Evolutionary conservation across 495 filamentous ascomycete genomes (phyloP).

Genomic region (Xylaria longipes): DNA sequence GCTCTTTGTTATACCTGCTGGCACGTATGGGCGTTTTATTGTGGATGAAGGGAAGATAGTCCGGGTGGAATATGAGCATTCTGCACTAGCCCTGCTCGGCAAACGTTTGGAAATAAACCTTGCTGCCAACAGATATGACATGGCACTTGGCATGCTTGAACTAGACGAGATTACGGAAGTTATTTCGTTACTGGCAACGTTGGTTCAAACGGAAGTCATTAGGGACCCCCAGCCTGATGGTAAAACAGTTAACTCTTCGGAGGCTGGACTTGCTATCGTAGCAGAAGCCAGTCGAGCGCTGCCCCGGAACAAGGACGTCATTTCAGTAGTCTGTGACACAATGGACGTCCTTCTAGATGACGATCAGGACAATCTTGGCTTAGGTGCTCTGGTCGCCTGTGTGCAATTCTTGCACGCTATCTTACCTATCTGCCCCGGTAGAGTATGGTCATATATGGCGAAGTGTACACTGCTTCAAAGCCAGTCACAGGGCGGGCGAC

Average conservation of each 20-base stretch:
- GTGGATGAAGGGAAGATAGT: constrained; percentile 62
- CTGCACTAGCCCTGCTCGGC: constrained; percentile 77
- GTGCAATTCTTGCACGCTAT: constrained; percentile 78
- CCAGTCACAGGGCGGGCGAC: constrained; percentile 72
- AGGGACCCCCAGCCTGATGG: constrained; percentile 33
- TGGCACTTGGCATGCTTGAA: constrained; percentile 41
- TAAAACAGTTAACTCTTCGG: constrained; percentile 33
- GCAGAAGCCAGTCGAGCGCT: constrained; percentile 77
- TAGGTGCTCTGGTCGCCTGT: constrained; percentile 73
- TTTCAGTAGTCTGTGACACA: constrained; percentile 80
- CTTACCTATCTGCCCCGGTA: constrained; percentile 71
- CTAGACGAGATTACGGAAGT: constrained; percentile 48
- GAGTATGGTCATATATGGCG: constrained; percentile 89
- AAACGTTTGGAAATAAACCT: constrained; percentile 69
- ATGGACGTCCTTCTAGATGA: constrained; percentile 77
- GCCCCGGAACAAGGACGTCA: constrained; percentile 74
- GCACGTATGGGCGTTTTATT: constrained; percentile 73
- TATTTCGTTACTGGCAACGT: constrained; percentile 49
- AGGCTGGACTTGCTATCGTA: constrained; percentile 58
- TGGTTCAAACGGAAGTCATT: constrained; percentile 48
- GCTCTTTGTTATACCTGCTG: constrained; percentile 60
- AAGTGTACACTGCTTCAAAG: constrained; percentile 77
- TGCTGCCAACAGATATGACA: constrained; percentile 44
- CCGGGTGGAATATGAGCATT: constrained; percentile 73
- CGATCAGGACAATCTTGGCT: constrained; percentile 54